phyloP scores from a whole-genome alignment of 2,329 filamentous ascomycete genomes.

The Trichophaea hybrida region DNA sequence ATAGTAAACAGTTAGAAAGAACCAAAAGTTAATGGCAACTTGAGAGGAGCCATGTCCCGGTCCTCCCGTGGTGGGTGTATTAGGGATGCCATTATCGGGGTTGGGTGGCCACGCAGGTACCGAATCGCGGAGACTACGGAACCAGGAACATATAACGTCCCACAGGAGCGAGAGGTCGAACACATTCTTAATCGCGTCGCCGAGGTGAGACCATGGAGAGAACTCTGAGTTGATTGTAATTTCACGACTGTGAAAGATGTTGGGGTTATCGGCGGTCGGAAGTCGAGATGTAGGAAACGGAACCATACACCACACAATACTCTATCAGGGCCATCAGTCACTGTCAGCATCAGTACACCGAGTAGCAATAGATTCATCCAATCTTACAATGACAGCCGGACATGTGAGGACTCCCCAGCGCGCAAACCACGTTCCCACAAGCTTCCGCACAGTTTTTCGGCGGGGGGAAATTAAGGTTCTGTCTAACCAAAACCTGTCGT shows the following conservation, averaged over 20 bases:
- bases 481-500: constrained; percentile 26
- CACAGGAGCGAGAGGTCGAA: constrained; percentile 21
- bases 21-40: constrained; percentile 56
- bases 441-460: constrained; percentile 43
- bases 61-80: constrained; percentile 32
- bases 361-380: neutral
- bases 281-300: constrained; percentile 51
- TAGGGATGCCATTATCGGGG: constrained; percentile 25
- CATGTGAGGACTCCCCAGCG: constrained; percentile 46
- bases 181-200: constrained; percentile 11
- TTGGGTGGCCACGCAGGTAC: neutral
- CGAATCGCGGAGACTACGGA: constrained; percentile 15
- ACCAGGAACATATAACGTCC: constrained; percentile 13
- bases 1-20: constrained; percentile 56
- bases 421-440: constrained; percentile 49
- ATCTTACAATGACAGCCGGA: constrained; percentile 45
- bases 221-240: constrained; percentile 26
- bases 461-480: constrained; percentile 44
- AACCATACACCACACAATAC: constrained; percentile 48
- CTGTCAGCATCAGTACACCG: neutral
- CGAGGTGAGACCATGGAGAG: neutral
- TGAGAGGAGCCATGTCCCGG: constrained; percentile 50
- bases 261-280: neutral
- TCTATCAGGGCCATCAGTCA: neutral
- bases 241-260: neutral